A percentile compares a stretch with the other conserved stretches of the same genome.
Conservation (phyloP, 1,284 basidiomycete species). For the Puccinia polysora region DNA sequence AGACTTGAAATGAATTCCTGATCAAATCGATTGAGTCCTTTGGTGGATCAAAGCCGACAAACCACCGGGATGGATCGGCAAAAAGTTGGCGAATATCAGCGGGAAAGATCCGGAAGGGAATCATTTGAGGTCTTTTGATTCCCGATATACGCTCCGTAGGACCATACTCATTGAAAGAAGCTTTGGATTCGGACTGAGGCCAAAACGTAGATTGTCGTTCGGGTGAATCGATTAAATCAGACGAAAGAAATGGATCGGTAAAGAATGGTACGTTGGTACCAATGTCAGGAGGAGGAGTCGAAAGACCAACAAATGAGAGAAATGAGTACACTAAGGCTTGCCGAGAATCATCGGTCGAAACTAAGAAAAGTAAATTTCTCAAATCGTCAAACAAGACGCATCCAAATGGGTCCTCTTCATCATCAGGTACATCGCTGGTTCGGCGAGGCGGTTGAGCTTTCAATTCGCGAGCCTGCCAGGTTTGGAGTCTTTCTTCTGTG, state of each 20-base stretch:
- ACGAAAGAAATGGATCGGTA: constrained; percentile 54
- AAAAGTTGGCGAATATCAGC: constrained; percentile 47
- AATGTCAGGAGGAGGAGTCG: constrained; percentile 54
- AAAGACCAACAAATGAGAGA: constrained; percentile 71
- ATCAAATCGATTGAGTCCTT: constrained; percentile 47
- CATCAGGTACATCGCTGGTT: constrained; percentile 57
- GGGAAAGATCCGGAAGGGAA: constrained; percentile 48
- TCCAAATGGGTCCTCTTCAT: constrained; percentile 67
- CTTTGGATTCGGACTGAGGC: constrained; percentile 45
- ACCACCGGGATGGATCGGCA: constrained; percentile 51
- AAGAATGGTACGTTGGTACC: constrained; percentile 53
- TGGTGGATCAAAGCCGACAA: constrained; percentile 49
- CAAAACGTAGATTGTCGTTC: constrained; percentile 48
- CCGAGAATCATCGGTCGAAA: constrained; percentile 60
- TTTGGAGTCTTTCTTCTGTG: constrained; percentile 65
- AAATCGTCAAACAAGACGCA: constrained; percentile 76
- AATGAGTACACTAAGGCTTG: constrained; percentile 68
- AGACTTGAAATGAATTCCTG: constrained; percentile 49
- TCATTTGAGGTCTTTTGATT: constrained; percentile 46
- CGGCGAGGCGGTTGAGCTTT: constrained; percentile 59
- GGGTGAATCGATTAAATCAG: constrained; percentile 46
- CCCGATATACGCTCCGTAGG: constrained; percentile 51
- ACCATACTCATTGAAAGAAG: constrained; percentile 53
- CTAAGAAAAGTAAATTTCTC: constrained; percentile 63
- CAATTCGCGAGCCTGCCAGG: constrained; percentile 60